Evolutionary conservation across 768 basidiomycete genomes (phyloP).

Genomic region (Phaeolepiota aurea): DNA sequence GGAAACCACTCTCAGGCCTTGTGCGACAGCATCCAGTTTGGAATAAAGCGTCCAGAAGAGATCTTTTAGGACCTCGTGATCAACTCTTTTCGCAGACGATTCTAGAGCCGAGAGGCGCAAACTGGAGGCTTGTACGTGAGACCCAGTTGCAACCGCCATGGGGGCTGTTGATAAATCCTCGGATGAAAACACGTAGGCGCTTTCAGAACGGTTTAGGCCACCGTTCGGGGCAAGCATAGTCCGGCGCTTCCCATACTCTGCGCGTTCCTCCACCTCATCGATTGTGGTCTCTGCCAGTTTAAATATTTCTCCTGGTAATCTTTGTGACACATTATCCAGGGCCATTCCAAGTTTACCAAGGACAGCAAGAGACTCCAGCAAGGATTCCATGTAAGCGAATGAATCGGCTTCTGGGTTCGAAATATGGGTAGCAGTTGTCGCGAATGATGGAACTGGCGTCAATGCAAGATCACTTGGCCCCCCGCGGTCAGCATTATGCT

Average conservation of each 20-base stretch:
- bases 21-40: constrained; percentile 88
- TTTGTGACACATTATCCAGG: constrained; percentile 77
- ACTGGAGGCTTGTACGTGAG: constrained; percentile 36
- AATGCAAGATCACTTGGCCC: constrained; percentile 4
- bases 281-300: constrained; percentile 78
- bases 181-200: constrained; percentile 38
- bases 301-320: constrained; percentile 78
- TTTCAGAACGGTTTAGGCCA: constrained; percentile 34
- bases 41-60: constrained; percentile 97
- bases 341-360: constrained; percentile 82
- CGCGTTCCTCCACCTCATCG: constrained; percentile 87
- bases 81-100: constrained; percentile 57
- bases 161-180: neutral
- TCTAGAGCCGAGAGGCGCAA: constrained; percentile 70
- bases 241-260: constrained; percentile 62
- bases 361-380: constrained; percentile 88
- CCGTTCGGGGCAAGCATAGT: constrained; percentile 27
- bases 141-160: neutral
- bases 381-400: constrained; percentile 86
- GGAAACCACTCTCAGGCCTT: constrained; percentile 82
- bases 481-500: constrained; percentile 14
- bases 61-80: constrained; percentile 83
- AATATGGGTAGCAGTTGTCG: constrained; percentile 8
- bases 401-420: constrained; percentile 87
- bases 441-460: constrained; percentile 10